phyloP scores from a whole-genome alignment of 2,329 filamentous ascomycete genomes.

The Colletotrichum sp. region DNA sequence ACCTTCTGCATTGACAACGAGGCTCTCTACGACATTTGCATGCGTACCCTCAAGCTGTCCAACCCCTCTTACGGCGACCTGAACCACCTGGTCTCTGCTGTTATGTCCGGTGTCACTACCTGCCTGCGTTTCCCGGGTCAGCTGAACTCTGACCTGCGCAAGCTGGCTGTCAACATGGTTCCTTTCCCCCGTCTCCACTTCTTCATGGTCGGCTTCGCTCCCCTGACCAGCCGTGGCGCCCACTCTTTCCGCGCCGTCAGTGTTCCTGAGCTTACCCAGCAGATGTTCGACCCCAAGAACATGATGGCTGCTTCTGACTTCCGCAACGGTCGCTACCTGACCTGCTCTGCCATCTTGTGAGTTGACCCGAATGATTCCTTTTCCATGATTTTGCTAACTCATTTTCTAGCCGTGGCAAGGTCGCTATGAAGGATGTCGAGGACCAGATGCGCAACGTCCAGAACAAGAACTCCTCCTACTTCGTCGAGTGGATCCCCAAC shows the following conservation, averaged over 20 bases:
- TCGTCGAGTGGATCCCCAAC: constrained; percentile 99
- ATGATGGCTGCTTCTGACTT: constrained; percentile 99
- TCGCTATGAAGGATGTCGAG: constrained; percentile 99
- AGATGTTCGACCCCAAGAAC: constrained; percentile 99
- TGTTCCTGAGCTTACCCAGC: constrained; percentile 98
- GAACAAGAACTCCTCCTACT: constrained; percentile 99
- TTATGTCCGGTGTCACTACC: constrained; percentile 99
- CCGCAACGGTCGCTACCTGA: constrained; percentile 99
- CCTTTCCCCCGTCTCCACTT: constrained; percentile 99
- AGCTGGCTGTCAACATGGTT: constrained; percentile 99
- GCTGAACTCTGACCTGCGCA: constrained; percentile 99
- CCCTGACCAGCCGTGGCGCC: constrained; percentile 84
- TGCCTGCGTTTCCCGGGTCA: constrained; percentile 99
- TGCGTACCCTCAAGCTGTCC: constrained; percentile 98
- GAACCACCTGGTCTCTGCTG: constrained; percentile 98
- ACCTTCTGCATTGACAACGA: constrained; percentile 99
- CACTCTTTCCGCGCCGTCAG: constrained; percentile 97
- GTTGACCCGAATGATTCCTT: constrained; percentile 32
- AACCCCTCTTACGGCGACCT: constrained; percentile 99
- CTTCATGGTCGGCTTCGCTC: constrained; percentile 99
- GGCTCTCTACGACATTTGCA: constrained; percentile 99
- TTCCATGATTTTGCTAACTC: neutral
- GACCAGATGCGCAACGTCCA: constrained; percentile 99
- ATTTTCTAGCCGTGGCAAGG: constrained; percentile 82
- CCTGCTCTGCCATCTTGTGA: constrained; percentile 98